Conservation (phyloP, 768 basidiomycete genomes). For the Phylloporus arenicola region DNA sequence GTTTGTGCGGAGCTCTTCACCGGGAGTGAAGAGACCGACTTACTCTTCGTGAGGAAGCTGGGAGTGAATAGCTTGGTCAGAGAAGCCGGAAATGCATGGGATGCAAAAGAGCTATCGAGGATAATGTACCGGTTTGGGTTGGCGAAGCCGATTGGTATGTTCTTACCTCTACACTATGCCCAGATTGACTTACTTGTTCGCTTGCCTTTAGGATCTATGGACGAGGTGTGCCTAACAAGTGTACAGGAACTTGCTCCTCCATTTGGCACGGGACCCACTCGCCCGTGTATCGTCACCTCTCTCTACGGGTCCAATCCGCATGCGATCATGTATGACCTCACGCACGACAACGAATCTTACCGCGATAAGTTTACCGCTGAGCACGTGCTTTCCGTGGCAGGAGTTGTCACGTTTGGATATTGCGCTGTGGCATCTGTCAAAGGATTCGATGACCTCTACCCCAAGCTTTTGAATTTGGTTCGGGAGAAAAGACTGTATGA, state of each 20-base stretch:
- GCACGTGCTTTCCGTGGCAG: conserved; percentile 91
- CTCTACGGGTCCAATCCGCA: conserved; percentile 87
- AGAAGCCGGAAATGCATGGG: conserved; percentile 89
- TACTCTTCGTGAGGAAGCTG: conserved; percentile 83
- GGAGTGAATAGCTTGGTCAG: conserved; percentile 92
- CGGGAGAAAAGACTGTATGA: conserved; percentile 78
- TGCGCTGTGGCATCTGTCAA: conserved; percentile 91
- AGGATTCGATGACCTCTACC: conserved; percentile 96
- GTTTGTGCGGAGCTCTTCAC: conserved; percentile 97
- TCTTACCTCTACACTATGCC: background rate
- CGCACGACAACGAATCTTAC: conserved; percentile 96
- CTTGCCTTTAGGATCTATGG: conserved; percentile 74
- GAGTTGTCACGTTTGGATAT: conserved; percentile 85
- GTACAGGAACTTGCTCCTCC: conserved; percentile 75
- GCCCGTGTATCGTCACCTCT: conserved; percentile 69
- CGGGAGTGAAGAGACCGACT: conserved; percentile 90
- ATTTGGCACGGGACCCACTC: conserved; percentile 73
- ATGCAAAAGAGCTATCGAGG: conserved; percentile 86
- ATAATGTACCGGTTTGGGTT: conserved; percentile 87
- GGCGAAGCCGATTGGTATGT: conserved; percentile 84
- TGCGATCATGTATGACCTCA: conserved; percentile 90
- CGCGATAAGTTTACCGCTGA: conserved; percentile 88
- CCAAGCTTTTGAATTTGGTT: conserved; percentile 88
- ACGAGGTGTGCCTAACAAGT: conserved; percentile 74
- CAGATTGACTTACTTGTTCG: background rate